These are phyloP conservation scores for Fraxinus americana DNA, from an alignment of 257 asterid species.

Conservation along the genomic window DNA sequence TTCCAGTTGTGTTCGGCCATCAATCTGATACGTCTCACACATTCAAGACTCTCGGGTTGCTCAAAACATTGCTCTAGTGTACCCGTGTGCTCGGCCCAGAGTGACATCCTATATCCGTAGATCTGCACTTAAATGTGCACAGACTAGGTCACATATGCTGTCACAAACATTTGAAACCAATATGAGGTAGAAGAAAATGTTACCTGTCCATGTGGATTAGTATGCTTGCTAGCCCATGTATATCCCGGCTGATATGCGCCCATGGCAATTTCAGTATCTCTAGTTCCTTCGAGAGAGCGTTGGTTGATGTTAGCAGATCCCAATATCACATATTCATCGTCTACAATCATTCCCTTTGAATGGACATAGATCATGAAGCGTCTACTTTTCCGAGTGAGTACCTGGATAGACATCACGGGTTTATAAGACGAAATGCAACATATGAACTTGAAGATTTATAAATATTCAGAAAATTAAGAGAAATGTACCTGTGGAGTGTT, in stretches of 20 bases:
- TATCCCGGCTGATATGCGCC: conserved; percentile 92
- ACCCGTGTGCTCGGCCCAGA: conserved; percentile 88
- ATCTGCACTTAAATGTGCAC: conserved; percentile 42
- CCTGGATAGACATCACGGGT: conserved; percentile 37
- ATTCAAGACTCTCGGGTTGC: conserved; percentile 72
- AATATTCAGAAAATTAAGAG: conserved; percentile 15
- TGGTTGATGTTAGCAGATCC: conserved; percentile 98
- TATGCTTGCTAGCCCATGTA: conserved; percentile 62
- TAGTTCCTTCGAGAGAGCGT: conserved; percentile 87
- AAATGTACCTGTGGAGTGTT: conserved; percentile 64
- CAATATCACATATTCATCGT: conserved; percentile 75
- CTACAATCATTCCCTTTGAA: conserved; percentile 97
- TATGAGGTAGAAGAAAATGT: conserved; percentile 1
- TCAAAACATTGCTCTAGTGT: conserved; percentile 65
- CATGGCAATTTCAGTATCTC: conserved; percentile 98
- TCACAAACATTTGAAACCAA: conserved; percentile 1
- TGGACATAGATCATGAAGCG: conserved; percentile 95
- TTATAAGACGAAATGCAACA: neutral
- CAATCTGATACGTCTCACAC: conserved; percentile 64
- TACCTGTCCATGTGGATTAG: conserved; percentile 86
- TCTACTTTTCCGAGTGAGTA: conserved; percentile 51
- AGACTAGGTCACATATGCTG: conserved; percentile 3
- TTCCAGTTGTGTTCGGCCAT: conserved; percentile 75
- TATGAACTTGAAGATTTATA: neutral
- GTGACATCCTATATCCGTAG: conserved; percentile 87